These are phyloP conservation scores for Solanum medicagineum DNA, from an alignment of 257 asterid species.

Conservation along the genomic window DNA sequence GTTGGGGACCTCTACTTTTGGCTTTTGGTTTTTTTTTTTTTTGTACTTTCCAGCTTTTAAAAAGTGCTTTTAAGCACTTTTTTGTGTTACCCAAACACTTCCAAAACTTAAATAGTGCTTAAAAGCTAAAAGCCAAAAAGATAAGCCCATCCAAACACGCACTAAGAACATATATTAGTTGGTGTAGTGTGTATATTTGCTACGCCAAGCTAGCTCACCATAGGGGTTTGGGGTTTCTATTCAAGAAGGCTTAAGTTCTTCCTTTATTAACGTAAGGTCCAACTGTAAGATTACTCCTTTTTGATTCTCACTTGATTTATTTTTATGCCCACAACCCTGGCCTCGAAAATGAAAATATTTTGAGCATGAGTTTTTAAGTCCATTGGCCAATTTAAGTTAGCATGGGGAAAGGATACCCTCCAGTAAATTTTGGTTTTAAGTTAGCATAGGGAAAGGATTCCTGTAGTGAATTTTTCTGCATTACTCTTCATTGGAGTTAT, in stretches of 20 bases:
- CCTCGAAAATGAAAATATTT: background rate
- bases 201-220: background rate
- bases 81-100: too few relatives aligned
- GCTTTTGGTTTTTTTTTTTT: too few relatives aligned
- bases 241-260: background rate
- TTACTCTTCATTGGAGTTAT: background rate
- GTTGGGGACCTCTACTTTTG: too few relatives aligned
- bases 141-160: too few relatives aligned
- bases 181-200: background rate
- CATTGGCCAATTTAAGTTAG: background rate
- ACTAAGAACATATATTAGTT: background rate
- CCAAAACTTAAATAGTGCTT: too few relatives aligned
- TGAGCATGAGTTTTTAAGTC: background rate
- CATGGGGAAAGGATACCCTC: background rate
- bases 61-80: too few relatives aligned
- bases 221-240: background rate
- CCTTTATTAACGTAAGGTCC: background rate
- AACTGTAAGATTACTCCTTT: background rate
- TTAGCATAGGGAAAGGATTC: background rate
- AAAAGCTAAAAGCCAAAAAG: too few relatives aligned
- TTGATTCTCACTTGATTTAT: background rate
- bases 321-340: background rate
- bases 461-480: background rate
- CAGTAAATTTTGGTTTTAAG: background rate
- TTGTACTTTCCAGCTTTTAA: too few relatives aligned